Evolutionary conservation across 148 eudicot genomes (phyloP), one percentile per base, ranked within the genome.

Genomic region (Amaranthus palmeri): DNA sequence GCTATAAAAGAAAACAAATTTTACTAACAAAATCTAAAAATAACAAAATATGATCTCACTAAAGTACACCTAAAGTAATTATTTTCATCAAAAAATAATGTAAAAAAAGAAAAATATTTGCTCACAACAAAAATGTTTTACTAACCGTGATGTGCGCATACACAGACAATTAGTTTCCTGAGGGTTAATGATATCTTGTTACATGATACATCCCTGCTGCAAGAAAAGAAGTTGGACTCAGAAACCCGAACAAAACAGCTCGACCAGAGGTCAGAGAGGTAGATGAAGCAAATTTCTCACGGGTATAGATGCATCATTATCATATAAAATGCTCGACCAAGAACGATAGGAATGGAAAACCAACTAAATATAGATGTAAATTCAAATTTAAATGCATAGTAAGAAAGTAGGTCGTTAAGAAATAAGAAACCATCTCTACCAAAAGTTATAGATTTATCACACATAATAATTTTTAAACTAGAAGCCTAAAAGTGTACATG

Each of bases 51-150:
- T 62, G 54, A 62, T 62, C 18, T 50, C 46, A 17, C 77, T 52
- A 72, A 72, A 50, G 52, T 74, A 69, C 69, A 73, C 36, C 40
- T 62, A 8, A 51, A 71, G 67, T 67, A 72, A 45, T 60, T 50
- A 64, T 53, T 60, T 67, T 40, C 7, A 73, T 18, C 53, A 61
- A 62, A 36, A 10, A 44, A 63, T 41, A 36, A 42, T 25, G 15
- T 40, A 52, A 13, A 57, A 49, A 46, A 78, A 63, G 44, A 74
- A 25, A 25, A 25, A 25, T 25, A 69, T 69, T 54, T 56, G 59
- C 74, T 69, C 25, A 36, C 71, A 54, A 17, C 36, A 25, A 25
- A 25, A 25, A 25, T 25, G 1, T 25, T 25, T 25, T 25, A 25
- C 36, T 25, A 47, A 45, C 8, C 64, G 54, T 65, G 46, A 64